Percentiles rank a stretch among this genome's conserved stretches.
phyloP scores from a whole-genome alignment of 2,329 filamentous ascomycete genomes.

The Aspergillus unguis region DNA sequence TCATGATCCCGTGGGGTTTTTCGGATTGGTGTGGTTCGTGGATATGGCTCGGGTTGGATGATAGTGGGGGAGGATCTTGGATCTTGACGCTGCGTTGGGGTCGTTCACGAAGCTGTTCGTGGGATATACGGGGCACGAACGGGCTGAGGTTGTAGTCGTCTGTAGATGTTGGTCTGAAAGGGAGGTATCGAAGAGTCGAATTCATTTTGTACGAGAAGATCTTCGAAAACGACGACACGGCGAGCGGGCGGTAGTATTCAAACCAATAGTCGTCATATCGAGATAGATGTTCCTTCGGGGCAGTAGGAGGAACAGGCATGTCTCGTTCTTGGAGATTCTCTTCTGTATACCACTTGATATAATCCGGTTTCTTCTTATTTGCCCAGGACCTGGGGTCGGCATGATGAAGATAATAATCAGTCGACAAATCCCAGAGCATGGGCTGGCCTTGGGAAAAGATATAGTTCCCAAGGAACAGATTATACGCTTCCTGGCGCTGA shows the following conservation, averaged over 20 bases:
- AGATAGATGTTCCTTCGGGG: slow-evolving; percentile 34
- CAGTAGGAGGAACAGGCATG: slow-evolving; percentile 48
- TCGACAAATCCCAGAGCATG: slow-evolving; percentile 93
- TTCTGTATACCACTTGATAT: slow-evolving; percentile 86
- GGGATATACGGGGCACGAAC: slow-evolving; percentile 70
- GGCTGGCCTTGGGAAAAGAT: slow-evolving; percentile 82
- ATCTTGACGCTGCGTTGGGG: slow-evolving; percentile 61
- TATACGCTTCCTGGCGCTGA: slow-evolving; percentile 97
- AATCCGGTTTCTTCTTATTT: slow-evolving; percentile 61
- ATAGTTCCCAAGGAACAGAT: slow-evolving; percentile 95
- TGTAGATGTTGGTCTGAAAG: slow-evolving; percentile 64
- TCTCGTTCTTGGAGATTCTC: slow-evolving; percentile 63
- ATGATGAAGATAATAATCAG: slow-evolving; percentile 95
- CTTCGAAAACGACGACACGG: slow-evolving; percentile 84
- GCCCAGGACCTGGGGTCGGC: slow-evolving; percentile 73
- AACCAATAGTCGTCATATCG: slow-evolving; percentile 94
- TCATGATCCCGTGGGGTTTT: slow-evolving; percentile 54
- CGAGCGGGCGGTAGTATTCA: slow-evolving; percentile 89
- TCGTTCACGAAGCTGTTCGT: slow-evolving; percentile 57
- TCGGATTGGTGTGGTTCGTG: slow-evolving; percentile 32
- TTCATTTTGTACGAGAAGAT: slow-evolving; percentile 93
- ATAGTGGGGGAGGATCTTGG: slow-evolving; percentile 55
- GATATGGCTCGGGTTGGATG: slow-evolving; percentile 11
- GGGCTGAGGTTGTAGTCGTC: slow-evolving; percentile 81
- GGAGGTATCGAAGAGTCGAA: slow-evolving; percentile 78